Evolutionary conservation across 345 rosid species (phyloP).

Genomic region (Lepidium sativum): DNA sequence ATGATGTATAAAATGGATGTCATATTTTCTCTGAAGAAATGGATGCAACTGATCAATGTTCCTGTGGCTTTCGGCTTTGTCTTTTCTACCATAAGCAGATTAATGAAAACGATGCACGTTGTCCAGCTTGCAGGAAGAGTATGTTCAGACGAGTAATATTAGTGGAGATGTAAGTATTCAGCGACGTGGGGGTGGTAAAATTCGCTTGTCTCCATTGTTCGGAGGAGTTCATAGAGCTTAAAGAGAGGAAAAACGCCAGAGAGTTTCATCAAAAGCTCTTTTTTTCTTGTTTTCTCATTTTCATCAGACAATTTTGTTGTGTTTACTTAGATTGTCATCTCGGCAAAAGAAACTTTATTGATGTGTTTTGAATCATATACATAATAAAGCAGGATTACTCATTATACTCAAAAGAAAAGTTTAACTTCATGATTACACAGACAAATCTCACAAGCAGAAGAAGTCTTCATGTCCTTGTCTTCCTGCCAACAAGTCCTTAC

Average conservation of each 20-base stretch:
- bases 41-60: conserved; percentile 36
- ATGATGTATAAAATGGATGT: conserved; percentile 15
- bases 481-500: neutral
- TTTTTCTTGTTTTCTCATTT: neutral
- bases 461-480: neutral
- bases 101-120: conserved; percentile 29
- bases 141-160: neutral
- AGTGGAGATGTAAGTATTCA: conserved; percentile 10
- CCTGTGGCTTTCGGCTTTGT: conserved; percentile 37
- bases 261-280: neutral
- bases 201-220: conserved; percentile 21
- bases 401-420: neutral
- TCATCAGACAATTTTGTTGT: too few species aligned
- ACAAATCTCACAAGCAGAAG: neutral
- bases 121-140: conserved; percentile 37
- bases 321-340: too few species aligned
- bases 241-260: too few species aligned
- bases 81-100: conserved; percentile 39
- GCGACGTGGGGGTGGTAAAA: conserved; percentile 8
- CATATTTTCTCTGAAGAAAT: conserved; percentile 36
- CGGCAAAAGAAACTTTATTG: neutral
- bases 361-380: neutral
- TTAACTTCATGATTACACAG: neutral
- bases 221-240: conserved; percentile 20
- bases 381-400: neutral